These are phyloP conservation scores for Smittium culicis DNA, from an alignment of 371 early-diverging fungal species.

Conservation along the genomic window DNA sequence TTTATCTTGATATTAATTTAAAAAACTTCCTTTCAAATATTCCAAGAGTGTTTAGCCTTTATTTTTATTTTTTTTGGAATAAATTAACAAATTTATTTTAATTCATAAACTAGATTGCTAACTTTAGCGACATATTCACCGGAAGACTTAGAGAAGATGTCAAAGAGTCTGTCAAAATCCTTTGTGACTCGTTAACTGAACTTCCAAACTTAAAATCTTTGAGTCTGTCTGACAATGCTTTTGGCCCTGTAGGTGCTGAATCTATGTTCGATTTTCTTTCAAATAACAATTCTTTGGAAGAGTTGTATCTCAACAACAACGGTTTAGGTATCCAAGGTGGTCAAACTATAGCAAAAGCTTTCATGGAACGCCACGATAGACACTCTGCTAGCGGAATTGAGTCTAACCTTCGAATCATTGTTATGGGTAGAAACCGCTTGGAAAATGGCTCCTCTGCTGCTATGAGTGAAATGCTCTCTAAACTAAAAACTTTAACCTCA, in stretches of 20 bases:
- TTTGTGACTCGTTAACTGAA: slow-evolving; percentile 71
- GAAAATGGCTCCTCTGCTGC: slow-evolving; percentile 67
- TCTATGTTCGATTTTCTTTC: slow-evolving; percentile 72
- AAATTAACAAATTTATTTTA: not conserved
- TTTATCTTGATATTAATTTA: not conserved
- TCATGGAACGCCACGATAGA: slow-evolving; percentile 56
- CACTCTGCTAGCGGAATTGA: slow-evolving; percentile 42
- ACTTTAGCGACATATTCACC: slow-evolving; percentile 83
- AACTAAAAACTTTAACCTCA: slow-evolving; percentile 51
- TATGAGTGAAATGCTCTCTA: slow-evolving; percentile 67
- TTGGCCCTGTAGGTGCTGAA: slow-evolving; percentile 86
- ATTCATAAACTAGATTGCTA: slow-evolving; percentile 36
- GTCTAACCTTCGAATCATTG: slow-evolving; percentile 59
- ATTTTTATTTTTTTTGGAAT: too few species aligned
- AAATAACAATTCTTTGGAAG: slow-evolving; percentile 59
- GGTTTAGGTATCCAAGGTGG: slow-evolving; percentile 87
- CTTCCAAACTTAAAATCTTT: slow-evolving; percentile 59
- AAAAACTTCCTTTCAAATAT: not conserved
- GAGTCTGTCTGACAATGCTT: slow-evolving; percentile 93
- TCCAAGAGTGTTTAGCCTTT: too few species aligned
- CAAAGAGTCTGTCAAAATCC: slow-evolving; percentile 61
- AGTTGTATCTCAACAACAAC: slow-evolving; percentile 85
- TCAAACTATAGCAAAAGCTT: slow-evolving; percentile 68
- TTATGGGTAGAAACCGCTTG: slow-evolving; percentile 86
- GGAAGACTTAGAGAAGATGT: slow-evolving; percentile 82